These are phyloP conservation scores for Pterothamnion heteromorphum DNA, from an alignment of 31 red algal genomes.

Conservation along the genomic window DNA sequence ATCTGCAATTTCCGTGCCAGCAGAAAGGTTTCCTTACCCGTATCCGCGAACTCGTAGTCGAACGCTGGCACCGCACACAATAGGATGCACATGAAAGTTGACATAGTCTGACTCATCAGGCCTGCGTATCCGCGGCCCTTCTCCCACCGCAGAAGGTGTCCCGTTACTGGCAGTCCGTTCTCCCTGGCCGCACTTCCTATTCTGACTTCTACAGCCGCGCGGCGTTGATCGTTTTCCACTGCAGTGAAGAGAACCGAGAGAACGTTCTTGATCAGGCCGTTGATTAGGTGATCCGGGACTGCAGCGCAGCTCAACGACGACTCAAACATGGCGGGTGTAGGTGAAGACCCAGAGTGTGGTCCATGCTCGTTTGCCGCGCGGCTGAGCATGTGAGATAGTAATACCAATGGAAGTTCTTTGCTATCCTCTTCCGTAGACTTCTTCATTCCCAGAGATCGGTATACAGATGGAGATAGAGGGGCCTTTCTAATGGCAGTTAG, in stretches of 20 bases:
- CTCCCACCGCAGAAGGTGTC: neutral
- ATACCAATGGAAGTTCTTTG: neutral
- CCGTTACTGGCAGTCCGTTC: neutral
- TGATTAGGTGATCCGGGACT: neutral
- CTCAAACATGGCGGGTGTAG: neutral
- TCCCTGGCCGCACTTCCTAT: neutral
- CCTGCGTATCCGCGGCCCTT: neutral
- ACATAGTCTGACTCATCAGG: neutral
- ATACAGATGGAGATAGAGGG: neutral
- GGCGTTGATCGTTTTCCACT: neutral
- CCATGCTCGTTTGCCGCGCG: neutral
- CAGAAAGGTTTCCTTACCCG: neutral
- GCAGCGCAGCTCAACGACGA: too few relatives aligned
- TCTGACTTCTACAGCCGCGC: neutral
- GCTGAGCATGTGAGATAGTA: neutral
- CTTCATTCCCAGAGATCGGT: neutral
- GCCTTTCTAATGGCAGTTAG: neutral
- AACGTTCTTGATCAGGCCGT: neutral
- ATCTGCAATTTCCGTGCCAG: neutral
- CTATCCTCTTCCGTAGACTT: neutral
- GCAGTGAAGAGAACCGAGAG: neutral
- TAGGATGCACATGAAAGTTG: neutral
- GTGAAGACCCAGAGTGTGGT: neutral
- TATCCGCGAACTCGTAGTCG: neutral
- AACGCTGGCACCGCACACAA: neutral